phyloP scores from a whole-genome alignment of 352 stramenopile species.

The Pythium aphanidermatum region DNA sequence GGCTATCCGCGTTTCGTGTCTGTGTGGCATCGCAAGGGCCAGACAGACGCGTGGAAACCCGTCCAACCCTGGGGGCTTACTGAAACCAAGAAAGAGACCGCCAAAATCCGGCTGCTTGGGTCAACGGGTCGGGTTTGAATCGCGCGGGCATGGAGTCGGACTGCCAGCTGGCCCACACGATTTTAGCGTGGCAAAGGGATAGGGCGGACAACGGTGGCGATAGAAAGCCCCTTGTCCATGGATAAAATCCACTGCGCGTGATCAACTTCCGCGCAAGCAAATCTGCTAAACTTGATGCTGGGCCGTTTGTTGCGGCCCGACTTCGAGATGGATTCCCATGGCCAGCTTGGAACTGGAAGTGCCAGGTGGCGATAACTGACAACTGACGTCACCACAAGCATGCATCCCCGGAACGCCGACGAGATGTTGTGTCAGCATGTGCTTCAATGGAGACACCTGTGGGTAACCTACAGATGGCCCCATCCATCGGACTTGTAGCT shows the following conservation, averaged over 20 bases:
- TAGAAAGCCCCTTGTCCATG: neutral
- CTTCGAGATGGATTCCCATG: too few species aligned
- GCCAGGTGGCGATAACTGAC: too few species aligned
- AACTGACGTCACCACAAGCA: too few species aligned
- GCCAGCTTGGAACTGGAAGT: too few species aligned
- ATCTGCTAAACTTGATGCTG: too few species aligned
- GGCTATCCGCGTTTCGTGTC: constrained; percentile 14
- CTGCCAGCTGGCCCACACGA: constrained; percentile 13
- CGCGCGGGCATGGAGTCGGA: neutral
- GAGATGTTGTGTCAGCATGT: too few species aligned
- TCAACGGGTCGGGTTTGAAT: constrained; percentile 9
- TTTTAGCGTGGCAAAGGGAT: neutral
- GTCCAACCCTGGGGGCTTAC: constrained; percentile 7
- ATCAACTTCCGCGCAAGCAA: too few species aligned
- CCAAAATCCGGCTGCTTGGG: constrained; percentile 10
- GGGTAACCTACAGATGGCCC: too few species aligned
- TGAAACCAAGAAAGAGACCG: constrained; percentile 24
- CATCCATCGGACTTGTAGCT: too few species aligned
- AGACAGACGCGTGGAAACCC: constrained; percentile 9
- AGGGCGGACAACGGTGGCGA: constrained; percentile 10
- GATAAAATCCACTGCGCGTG: constrained; percentile 5
- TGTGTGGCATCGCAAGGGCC: constrained; percentile 2
- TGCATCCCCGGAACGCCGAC: too few species aligned
- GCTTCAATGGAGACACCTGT: too few species aligned
- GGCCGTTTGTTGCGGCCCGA: too few species aligned